Evolutionary conservation across 2,329 filamentous ascomycete genomes (phyloP), one percentile per base, ranked within the genome.

Genomic region (Plenodomus lindquistii): DNA sequence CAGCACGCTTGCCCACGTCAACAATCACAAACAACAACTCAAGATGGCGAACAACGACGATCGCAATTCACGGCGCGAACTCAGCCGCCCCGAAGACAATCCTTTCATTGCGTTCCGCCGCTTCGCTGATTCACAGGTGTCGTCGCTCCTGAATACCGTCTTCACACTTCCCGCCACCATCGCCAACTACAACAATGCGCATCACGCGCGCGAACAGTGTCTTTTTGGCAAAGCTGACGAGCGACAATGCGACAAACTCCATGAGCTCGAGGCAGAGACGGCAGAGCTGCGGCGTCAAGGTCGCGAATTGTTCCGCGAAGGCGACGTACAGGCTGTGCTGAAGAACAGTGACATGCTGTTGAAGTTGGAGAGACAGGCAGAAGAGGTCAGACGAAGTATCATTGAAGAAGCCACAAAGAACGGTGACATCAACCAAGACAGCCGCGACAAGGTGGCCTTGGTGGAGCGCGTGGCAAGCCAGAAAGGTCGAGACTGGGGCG

Each of bases 31-130:
- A 43, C n/a, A 40, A 40, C n/a, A 21, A 31, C 11, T 17, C 49
- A 57, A 22, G 20, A 69, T 71, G 67, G 39, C 62, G n/a, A 55
- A 58, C 20, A 57, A 60, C 43, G 48, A 57, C 39, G 49, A 63
- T 17, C 16, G 13, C 24, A 50, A 61, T 22, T 17, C 57, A 6
- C 52, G 54, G 31, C 57, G 57, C 42, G 40, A 62, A 11, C 27
- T 39, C 16, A 40, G 49, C 16, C 55, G 54, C 27, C 52, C 50
- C 27, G 66, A 70, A 50, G 56, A 67, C 46, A 84, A 84, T 50
- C 81, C 82, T 1, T 85, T 85, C 67, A 77, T 83, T 46, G 74
- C 78, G 22, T 85, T 85, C 70, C 83, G 83, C 57, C 80, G 79
- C 53, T 84, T 81, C 64, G 80, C 82, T 46, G 83, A 86, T 58